Evolutionary conservation across 768 basidiomycete genomes (phyloP).

Genomic region (Psilocybe tampanensis): DNA sequence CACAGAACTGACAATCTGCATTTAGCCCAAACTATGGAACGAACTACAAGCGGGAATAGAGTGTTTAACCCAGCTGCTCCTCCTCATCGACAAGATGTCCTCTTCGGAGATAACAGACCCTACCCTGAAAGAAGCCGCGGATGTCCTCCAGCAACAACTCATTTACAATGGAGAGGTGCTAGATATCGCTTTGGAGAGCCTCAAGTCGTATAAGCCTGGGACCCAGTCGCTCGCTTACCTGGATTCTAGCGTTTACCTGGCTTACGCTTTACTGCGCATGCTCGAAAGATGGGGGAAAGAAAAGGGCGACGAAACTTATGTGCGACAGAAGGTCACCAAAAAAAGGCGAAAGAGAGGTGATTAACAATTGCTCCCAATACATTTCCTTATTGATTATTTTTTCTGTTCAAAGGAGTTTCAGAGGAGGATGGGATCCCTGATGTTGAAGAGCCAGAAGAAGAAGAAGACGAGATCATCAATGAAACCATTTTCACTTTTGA

Average conservation of each 20-base stretch:
- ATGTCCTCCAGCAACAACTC: constrained; percentile 83
- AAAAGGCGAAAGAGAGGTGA: constrained; percentile 48
- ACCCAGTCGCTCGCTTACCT: constrained; percentile 82
- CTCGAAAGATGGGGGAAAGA: constrained; percentile 85
- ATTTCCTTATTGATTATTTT: constrained; percentile 8
- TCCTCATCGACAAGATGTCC: constrained; percentile 86
- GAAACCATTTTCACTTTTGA: constrained; percentile 94
- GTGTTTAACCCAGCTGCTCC: constrained; percentile 89
- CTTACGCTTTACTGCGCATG: constrained; percentile 85
- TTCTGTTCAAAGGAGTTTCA: constrained; percentile 33
- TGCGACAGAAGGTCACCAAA: constrained; percentile 65
- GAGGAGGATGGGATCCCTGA: constrained; percentile 72
- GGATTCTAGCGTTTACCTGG: constrained; percentile 82
- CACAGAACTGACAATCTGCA: constrained; percentile 13
- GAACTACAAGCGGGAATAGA: constrained; percentile 94
- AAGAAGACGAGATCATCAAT: constrained; percentile 64
- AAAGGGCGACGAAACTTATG: constrained; percentile 73
- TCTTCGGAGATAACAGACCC: constrained; percentile 48
- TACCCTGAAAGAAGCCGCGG: constrained; percentile 69
- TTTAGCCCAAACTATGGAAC: constrained; percentile 89
- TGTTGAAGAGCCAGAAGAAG: constrained; percentile 64
- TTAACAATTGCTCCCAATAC: neutral
- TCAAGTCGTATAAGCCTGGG: constrained; percentile 79
- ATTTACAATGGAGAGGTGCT: constrained; percentile 96
- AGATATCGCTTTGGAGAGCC: constrained; percentile 80